Evolutionary conservation across 1,284 basidiomycete species (phyloP).

Genomic region (Ustilago shanxiensis): DNA sequence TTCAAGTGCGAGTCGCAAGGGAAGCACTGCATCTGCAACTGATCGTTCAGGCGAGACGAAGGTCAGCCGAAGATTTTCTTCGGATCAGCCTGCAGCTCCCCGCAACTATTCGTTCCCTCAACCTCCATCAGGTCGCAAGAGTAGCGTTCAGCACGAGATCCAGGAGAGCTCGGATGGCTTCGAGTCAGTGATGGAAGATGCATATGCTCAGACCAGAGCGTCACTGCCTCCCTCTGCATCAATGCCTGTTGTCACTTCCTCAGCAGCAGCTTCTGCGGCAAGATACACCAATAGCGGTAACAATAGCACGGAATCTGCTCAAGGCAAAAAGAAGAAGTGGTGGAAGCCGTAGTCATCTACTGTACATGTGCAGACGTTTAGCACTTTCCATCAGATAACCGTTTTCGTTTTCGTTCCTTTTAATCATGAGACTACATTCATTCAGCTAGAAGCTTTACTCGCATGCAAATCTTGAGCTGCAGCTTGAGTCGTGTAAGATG

Average conservation of each 20-base stretch:
- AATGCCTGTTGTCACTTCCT: slow-evolving; percentile 19
- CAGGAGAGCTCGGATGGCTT: slow-evolving; percentile 32
- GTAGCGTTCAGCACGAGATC: neutral
- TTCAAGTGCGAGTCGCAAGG: neutral
- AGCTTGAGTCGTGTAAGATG: too few species aligned
- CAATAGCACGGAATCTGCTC: neutral
- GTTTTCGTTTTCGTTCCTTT: neutral
- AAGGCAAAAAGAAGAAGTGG: slow-evolving; percentile 42
- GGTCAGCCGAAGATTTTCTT: slow-evolving; percentile 17
- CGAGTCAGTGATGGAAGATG: slow-evolving; percentile 25
- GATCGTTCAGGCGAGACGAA: neutral
- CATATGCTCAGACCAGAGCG: slow-evolving; percentile 34
- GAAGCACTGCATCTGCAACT: neutral
- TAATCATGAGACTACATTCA: neutral
- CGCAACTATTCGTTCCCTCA: slow-evolving; percentile 42
- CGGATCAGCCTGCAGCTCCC: slow-evolving; percentile 8
- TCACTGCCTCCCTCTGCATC: slow-evolving; percentile 28
- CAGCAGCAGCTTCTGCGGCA: neutral
- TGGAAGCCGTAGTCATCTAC: slow-evolving; percentile 34
- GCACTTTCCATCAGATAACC: too few species aligned
- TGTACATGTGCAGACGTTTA: neutral
- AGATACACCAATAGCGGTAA: neutral
- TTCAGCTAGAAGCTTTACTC: neutral
- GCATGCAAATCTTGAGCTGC: neutral
- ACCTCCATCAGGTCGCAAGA: slow-evolving; percentile 7